Evolutionary conservation across 768 basidiomycete species (phyloP).

Genomic region (Cystobasidium tubakii): DNA sequence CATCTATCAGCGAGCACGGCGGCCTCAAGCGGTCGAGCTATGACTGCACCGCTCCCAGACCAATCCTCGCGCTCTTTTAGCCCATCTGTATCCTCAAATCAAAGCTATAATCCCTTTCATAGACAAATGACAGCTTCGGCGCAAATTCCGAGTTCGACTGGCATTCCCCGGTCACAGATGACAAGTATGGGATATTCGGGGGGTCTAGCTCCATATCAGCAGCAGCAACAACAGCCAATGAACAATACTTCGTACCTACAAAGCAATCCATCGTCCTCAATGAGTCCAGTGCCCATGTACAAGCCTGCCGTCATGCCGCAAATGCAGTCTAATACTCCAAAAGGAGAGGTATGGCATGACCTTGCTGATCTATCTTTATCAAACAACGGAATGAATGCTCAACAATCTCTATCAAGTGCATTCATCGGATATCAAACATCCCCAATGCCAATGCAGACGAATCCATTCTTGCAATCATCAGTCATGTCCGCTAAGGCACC

Average conservation of each 20-base stretch:
- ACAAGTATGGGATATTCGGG: not conserved
- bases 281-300: not conserved
- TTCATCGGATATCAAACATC: not conserved
- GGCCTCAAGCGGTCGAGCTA: not conserved
- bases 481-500: not conserved
- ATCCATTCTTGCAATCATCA: constrained; percentile 2
- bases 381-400: not conserved
- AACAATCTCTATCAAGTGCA: not conserved
- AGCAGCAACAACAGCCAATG: not conserved
- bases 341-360: constrained; percentile 28
- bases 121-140: constrained; percentile 34
- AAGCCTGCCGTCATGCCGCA: not conserved
- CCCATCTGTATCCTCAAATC: not conserved
- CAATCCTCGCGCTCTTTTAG: not conserved
- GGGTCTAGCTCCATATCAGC: not conserved
- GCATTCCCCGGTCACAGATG: not conserved
- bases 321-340: not conserved
- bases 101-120: constrained; percentile 18
- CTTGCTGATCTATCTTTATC: constrained; percentile 31
- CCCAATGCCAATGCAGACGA: not conserved
- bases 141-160: not conserved
- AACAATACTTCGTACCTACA: not conserved
- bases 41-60: constrained; percentile 21
- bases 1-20: not conserved
- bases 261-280: not conserved